These are phyloP conservation scores for Quercus rubra DNA, from an alignment of 306 rosid species.

Conservation along the genomic window DNA sequence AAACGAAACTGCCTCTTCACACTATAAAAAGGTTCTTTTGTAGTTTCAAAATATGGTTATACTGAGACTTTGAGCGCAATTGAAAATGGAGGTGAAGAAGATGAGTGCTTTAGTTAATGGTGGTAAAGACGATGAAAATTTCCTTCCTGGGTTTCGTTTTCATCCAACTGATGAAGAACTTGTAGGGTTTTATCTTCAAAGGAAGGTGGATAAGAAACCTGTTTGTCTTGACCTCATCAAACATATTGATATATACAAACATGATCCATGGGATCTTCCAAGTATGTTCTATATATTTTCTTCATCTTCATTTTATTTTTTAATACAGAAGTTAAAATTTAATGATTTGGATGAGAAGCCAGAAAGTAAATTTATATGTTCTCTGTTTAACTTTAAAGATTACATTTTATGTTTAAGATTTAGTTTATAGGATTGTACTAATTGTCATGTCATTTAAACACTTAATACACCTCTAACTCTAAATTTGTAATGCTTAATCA, in stretches of 20 bases:
- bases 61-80: background rate
- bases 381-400: no score
- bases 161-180: constrained; percentile 1
- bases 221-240: background rate
- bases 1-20: background rate
- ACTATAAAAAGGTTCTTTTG: background rate
- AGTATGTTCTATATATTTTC: background rate
- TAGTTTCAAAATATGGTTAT: background rate
- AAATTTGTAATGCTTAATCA: no score
- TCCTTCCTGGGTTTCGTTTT: background rate
- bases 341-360: background rate
- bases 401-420: no score
- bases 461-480: no score
- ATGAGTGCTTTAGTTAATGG: background rate
- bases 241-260: background rate
- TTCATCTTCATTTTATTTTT: background rate
- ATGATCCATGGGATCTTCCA: constrained; percentile 1
- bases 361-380: background rate
- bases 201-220: background rate
- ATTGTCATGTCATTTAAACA: no score
- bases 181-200: constrained; percentile 1
- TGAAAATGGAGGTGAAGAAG: background rate
- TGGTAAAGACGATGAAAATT: background rate
- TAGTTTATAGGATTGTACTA: no score
- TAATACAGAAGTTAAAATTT: background rate